Evolutionary conservation across 140 eudicot species (phyloP), one percentile per base, ranked within the genome.

Genomic region (Erigeron philadelphicus): DNA sequence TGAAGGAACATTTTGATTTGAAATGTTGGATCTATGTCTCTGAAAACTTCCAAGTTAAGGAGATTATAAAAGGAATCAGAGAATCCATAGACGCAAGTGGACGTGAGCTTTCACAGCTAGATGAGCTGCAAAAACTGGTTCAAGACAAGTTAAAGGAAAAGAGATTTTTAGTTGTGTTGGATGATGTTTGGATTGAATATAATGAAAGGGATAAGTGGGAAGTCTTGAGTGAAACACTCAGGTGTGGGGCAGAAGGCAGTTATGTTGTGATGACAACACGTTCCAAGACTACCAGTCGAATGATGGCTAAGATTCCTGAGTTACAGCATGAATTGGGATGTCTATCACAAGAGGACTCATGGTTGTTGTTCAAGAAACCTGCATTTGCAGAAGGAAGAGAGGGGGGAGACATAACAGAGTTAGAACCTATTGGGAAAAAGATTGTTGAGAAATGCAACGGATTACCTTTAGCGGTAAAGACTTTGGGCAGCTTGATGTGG

Each of bases 401-500:
- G 5, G 48, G 49, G 11, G 64, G 7, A 41, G 42, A 60, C 19
- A 46, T 59, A 71, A 46, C 48, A 0, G 59, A 71, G 40, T 18
- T 71, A 45, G 75, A 71, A 48, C 19, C 19, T 11, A 70, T 76
- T 9, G 76, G 81, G 19, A 76, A 40, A 46, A 54, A 50, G 9
- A 76, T 76, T 6, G 81, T 69, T 3, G 15, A 44, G 6, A 76
- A 76, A 57, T 69, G 81, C 17, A 5, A 53, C 7, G 81, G 76
- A 16, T 31, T 76, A 2, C 81, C 76, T 31, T 55, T 70, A 5
- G 72, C 72, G 3, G 40, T 76, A 49, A 76, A 59, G 63, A 55
- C 76, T 43, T 52, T 76, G 45, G 81, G 76, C 5, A 18, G 72
- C 60, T 63, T 76, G 17, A 13, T 76, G 66, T 62, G 68, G 75